Conservation (phyloP, 2,329 filamentous ascomycete species). For the Xylariaceae sp. region DNA sequence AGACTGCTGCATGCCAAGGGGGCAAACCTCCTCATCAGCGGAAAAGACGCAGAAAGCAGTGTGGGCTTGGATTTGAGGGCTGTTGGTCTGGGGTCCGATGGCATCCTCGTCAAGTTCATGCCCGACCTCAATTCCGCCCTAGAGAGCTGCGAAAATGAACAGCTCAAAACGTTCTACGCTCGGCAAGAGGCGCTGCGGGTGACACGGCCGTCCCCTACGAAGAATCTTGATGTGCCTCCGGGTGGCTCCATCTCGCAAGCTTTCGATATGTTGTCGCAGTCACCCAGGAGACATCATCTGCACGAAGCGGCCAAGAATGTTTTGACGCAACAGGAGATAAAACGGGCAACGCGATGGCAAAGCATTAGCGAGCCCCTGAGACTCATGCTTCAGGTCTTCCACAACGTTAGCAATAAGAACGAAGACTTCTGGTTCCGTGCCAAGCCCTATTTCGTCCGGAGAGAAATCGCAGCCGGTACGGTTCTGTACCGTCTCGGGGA, state of each 20-base stretch:
- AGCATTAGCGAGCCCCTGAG: conserved; percentile 85
- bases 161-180: conserved; percentile 74
- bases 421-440: conserved; percentile 94
- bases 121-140: conserved; percentile 88
- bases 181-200: conserved; percentile 57
- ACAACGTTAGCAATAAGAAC: conserved; percentile 75
- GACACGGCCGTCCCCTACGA: conserved; percentile 38
- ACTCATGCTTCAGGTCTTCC: conserved; percentile 92
- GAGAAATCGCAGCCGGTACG: conserved; percentile 62
- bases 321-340: conserved; percentile 59
- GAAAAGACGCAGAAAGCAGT: conserved; percentile 68
- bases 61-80: conserved; percentile 75
- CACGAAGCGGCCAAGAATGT: conserved; percentile 72
- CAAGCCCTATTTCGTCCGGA: conserved; percentile 66
- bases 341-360: conserved; percentile 65
- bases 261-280: conserved; percentile 56
- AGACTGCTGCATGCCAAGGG: conserved; percentile 71
- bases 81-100: conserved; percentile 72
- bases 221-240: conserved; percentile 45
- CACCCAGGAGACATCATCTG: conserved; percentile 73
- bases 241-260: conserved; percentile 28
- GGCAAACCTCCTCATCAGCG: conserved; percentile 77
- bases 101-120: conserved; percentile 71
- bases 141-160: conserved; percentile 90
- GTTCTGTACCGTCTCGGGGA: conserved; percentile 76